These are phyloP conservation scores for Agaricus sinodeliciosus DNA, from an alignment of 768 basidiomycete genomes.

Conservation along the genomic window DNA sequence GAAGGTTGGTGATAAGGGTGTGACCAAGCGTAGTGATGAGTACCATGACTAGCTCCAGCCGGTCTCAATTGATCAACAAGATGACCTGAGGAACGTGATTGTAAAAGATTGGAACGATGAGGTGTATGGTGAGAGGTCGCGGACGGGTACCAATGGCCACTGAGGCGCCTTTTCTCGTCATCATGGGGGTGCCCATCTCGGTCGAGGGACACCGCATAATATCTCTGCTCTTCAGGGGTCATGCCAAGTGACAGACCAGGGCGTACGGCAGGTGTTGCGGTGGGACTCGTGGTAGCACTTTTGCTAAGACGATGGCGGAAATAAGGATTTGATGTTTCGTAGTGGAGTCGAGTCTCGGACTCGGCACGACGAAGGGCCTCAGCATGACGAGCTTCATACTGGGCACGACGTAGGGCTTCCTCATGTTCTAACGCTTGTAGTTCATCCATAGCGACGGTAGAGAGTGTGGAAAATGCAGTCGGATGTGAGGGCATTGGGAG, in stretches of 20 bases:
- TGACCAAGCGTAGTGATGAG: constrained; percentile 25
- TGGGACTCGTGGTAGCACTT: constrained; percentile 59
- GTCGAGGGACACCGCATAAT: constrained; percentile 33
- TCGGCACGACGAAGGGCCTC: constrained; percentile 67
- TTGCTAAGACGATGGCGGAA: constrained; percentile 35
- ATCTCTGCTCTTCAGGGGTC: constrained; percentile 29
- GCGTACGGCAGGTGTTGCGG: constrained; percentile 32
- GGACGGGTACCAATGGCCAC: constrained; percentile 52
- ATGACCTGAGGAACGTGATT: constrained; percentile 37
- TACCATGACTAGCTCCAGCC: constrained; percentile 16
- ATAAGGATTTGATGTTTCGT: constrained; percentile 18
- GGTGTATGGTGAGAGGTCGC: constrained; percentile 21
- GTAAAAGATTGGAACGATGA: constrained; percentile 25
- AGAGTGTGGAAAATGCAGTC: constrained; percentile 60
- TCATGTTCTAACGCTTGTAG: constrained; percentile 83
- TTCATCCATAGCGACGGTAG: constrained; percentile 80
- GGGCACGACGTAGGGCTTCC: constrained; percentile 79
- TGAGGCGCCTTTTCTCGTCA: constrained; percentile 33
- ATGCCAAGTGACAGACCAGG: constrained; percentile 19
- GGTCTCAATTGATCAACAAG: constrained; percentile 29
- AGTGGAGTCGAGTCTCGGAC: constrained; percentile 50
- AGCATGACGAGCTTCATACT: constrained; percentile 75
- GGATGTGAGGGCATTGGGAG: constrained; percentile 19
- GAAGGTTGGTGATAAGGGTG: constrained; percentile 40
- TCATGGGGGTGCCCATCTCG: constrained; percentile 22